These are phyloP conservation scores for Globisporangium spiculum DNA, from an alignment of 352 stramenopile species.

Conservation along the genomic window DNA sequence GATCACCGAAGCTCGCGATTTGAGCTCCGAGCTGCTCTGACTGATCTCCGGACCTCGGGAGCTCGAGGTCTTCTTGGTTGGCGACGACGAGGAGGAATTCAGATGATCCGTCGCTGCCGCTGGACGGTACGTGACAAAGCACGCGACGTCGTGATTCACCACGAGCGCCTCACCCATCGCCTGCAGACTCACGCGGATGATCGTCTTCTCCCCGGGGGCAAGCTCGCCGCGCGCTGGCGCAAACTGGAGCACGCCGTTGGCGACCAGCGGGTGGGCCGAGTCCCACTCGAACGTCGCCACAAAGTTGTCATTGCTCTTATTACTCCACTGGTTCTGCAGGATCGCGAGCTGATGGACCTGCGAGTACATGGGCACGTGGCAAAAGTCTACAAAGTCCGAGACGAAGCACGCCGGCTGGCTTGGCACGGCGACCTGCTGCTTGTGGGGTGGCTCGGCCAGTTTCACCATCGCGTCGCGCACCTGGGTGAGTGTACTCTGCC, in stretches of 20 bases:
- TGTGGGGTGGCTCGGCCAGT: constrained; percentile 21
- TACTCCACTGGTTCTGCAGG: constrained; percentile 40
- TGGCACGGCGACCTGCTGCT: constrained; percentile 33
- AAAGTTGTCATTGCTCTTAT: background rate
- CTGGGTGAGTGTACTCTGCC: constrained; percentile 30
- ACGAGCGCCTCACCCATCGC: constrained; percentile 42
- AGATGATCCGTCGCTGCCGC: constrained; percentile 1
- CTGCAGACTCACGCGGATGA: constrained; percentile 54
- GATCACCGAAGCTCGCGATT: constrained; percentile 45
- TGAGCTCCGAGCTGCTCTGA: constrained; percentile 6
- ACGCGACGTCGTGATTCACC: constrained; percentile 68
- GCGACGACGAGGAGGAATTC: background rate
- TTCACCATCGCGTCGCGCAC: constrained; percentile 28
- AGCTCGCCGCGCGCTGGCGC: constrained; percentile 50
- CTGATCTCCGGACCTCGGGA: background rate
- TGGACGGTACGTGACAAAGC: constrained; percentile 34
- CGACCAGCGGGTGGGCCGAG: constrained; percentile 44
- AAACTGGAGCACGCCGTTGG: constrained; percentile 44
- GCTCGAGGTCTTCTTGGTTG: constrained; percentile 1
- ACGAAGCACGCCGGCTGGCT: constrained; percentile 46
- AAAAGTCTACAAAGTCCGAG: constrained; percentile 55
- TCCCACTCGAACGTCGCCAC: constrained; percentile 55
- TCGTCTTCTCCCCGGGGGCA: constrained; percentile 35
- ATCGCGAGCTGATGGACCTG: constrained; percentile 45
- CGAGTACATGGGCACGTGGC: constrained; percentile 54